Base-by-base conservation (phyloP, 495 filamentous ascomycete species). In the Endocarpon pusillum region DNA sequence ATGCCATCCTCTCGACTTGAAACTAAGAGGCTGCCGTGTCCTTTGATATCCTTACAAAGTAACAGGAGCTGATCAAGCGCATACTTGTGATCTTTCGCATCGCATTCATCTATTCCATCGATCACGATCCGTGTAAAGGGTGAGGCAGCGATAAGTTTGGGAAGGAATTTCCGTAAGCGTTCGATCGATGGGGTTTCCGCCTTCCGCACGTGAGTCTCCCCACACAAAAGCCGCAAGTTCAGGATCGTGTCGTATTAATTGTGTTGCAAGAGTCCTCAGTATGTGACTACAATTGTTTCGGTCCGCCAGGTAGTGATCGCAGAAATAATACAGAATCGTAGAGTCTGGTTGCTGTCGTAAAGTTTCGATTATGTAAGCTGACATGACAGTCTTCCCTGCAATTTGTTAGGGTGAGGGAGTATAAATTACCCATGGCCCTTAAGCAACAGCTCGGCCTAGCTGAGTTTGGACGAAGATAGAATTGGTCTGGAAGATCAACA, bases 91-190 rank as follows among this genome's bases (percentile, higher is more conserved):
- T 25, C 8, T 25, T 8, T 25, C 8, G 5, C 19, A 14, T 31
- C 28, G 12, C 12, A 31, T 14, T 31, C 28, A 31, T 31, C 28
- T 6, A 31, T n/a, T n/a, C 28, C 28, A 14, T 31, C 28, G 19
- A 31, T 5, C 14, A 31, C 19, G 12, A 31, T 15, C 7, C 5
- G 19, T 5, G 12, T 14, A 5, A 17, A 15, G 5, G 8, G 8
- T 8, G 23, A 25, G 8, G 23, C 8, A 12, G 12, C 8, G 12
- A 25, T 8, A 12, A 25, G 23, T 12, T 25, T 8, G 8, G 8
- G 8, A 25, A 25, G 12, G 12, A 31, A 17, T 17, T 31, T 17
- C 19, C 28, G 14, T 5, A 14, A 7, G 12, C 12, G 14, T 5
- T 5, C 12, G 5, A 31, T 7, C 5, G 28, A 5, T 7, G 28